Base-by-base conservation (phyloP, 305 asterid species). In the Fraxinus velutina region DNA sequence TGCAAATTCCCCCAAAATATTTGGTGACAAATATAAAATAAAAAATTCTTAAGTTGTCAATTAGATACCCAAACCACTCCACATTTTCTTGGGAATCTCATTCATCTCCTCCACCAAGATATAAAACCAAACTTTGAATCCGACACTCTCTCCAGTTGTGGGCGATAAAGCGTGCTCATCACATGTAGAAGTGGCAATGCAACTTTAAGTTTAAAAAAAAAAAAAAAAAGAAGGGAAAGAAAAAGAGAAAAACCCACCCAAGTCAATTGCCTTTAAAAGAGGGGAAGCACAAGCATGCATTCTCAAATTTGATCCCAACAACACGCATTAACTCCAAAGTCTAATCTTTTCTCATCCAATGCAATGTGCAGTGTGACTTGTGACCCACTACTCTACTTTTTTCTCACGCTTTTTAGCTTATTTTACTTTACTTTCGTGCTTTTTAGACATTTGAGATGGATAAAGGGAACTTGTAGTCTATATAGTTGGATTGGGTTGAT, bases 201-300 rank as follows among this genome's bases (percentile, higher is more conserved):
- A 68, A 80, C 84, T 84, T 80, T 57, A 80, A n/a, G 75, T 50
- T 70, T 81, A 50, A 36, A 1, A 76, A 0, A 44, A 83, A 64
- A 21, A 75, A 9, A 60, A 29, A 27, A 1, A 22, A 22, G 24
- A 27, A 27, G 30, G 39, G 39, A 34, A 34, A 34, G 39, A 34
- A 34, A 34, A 74, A 44, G n/a, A 12, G 7, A 22, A 62, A 55
- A 13, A 34, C 21, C 34, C 52, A 81, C 50, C 50, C 34, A 78
- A 75, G 83, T 81, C 73, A 85, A 52, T 84, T 77, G 84, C 82
- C 88, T 77, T 82, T 39, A 33, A 85, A 82, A 79, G 78, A 21
- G 82, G 85, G 81, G 82, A 82, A 79, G 47, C 81, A 76, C 79
- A 27, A 57, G 55, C 15, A 22, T 73, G 57, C 62, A 34, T 44